Conservation (phyloP, 306 rosid genomes). For the Astragalus membranaceus region DNA sequence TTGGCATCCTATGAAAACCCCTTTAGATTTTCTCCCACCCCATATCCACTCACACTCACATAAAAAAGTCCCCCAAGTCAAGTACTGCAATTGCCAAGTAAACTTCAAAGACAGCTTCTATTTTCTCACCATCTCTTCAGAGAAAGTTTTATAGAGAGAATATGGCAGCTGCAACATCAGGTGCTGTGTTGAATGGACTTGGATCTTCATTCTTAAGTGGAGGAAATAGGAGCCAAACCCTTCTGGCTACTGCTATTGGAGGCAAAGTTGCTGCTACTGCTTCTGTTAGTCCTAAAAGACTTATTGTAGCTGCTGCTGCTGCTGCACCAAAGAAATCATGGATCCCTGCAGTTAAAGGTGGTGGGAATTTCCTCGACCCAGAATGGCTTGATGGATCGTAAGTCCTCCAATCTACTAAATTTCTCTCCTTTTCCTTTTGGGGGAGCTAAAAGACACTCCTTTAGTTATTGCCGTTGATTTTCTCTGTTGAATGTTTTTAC, state of each 20-base stretch:
- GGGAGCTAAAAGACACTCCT: no score
- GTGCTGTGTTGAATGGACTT: slow-evolving; percentile 72
- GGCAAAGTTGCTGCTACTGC: slow-evolving; percentile 29
- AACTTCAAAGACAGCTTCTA: neutral
- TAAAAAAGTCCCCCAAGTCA: slow-evolving; percentile 14
- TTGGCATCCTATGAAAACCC: slow-evolving; percentile 39
- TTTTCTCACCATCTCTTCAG: neutral
- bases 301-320: slow-evolving; percentile 53
- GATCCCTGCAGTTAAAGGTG: slow-evolving; percentile 65
- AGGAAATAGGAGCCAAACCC: slow-evolving; percentile 58
- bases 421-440: neutral
- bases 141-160: slow-evolving; percentile 12
- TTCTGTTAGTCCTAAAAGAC: slow-evolving; percentile 39
- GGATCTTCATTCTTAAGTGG: slow-evolving; percentile 79
- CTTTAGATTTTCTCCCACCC: slow-evolving; percentile 30
- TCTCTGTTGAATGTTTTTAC: neutral
- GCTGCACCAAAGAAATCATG: slow-evolving; percentile 68
- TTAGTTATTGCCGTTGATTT: no score
- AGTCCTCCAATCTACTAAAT: slow-evolving; percentile 21
- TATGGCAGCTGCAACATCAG: slow-evolving; percentile 96
- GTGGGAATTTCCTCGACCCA: slow-evolving; percentile 74
- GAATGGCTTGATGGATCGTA: slow-evolving; percentile 99
- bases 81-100: neutral
- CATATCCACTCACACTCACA: neutral
- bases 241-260: slow-evolving; percentile 37